Conservation (phyloP, 257 asterid species). For the Primulina tabacum region DNA sequence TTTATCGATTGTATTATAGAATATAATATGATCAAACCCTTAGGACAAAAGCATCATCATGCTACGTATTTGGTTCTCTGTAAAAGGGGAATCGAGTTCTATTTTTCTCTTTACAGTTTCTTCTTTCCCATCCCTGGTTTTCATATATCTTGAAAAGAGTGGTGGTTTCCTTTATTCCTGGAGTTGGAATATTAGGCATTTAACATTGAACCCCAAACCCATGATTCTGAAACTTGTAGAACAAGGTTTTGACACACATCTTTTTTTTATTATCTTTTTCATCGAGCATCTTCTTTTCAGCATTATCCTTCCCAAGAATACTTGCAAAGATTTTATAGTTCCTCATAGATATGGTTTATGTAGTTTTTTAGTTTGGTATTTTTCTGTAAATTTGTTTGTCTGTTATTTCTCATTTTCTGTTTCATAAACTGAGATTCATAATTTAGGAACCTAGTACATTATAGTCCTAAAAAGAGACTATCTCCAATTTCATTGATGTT, state of each 20-base stretch:
- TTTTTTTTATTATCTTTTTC: background rate
- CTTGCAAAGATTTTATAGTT: background rate
- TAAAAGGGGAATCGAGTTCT: background rate
- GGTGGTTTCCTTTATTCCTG: background rate
- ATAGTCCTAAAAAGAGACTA: background rate
- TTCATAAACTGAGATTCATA: background rate
- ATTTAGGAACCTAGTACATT: background rate
- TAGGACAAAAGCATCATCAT: background rate
- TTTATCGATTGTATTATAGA: background rate
- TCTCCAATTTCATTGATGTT: background rate
- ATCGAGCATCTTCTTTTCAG: background rate
- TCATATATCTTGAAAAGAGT: background rate
- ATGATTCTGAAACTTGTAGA: background rate
- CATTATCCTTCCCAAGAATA: background rate
- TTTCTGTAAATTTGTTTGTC: too few relatives aligned
- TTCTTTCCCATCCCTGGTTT: background rate
- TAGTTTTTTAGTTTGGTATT: background rate
- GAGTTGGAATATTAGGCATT: background rate
- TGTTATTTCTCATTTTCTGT: background rate
- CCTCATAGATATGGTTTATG: background rate
- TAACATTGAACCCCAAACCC: background rate
- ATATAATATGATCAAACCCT: too few relatives aligned
- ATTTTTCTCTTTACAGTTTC: background rate
- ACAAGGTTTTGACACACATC: background rate
- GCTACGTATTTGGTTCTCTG: background rate